Conservation (phyloP, 805 yeast species). For the Lipomyces kockii region DNA sequence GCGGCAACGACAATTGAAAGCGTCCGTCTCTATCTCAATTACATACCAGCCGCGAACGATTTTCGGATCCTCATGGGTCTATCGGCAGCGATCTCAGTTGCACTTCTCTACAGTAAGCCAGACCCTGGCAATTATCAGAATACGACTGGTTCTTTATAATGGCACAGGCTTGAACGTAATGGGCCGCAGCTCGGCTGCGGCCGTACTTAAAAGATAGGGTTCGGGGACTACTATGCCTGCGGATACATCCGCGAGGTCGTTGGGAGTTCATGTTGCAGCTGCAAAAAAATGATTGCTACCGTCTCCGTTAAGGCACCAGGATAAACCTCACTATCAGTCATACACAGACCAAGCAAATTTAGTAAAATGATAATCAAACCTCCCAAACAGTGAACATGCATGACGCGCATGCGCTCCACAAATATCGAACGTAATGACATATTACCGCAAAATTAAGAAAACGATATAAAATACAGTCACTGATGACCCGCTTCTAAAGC, state of each 20-base stretch:
- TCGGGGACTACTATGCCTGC: too few relatives aligned
- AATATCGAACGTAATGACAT: background rate
- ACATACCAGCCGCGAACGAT: constrained; percentile 41
- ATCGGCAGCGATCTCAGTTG: constrained; percentile 1
- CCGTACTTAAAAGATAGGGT: too few relatives aligned
- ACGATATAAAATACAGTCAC: background rate
- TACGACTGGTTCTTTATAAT: background rate
- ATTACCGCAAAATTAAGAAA: background rate
- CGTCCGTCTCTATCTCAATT: background rate
- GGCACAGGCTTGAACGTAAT: too few relatives aligned
- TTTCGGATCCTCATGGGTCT: constrained; percentile 41
- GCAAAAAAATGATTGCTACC: too few relatives aligned
- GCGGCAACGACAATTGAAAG: background rate
- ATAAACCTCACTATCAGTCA: background rate
- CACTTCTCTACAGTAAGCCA: background rate
- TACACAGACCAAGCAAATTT: background rate
- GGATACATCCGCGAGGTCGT: too few relatives aligned
- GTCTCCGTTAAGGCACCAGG: too few relatives aligned
- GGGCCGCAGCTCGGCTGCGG: too few relatives aligned
- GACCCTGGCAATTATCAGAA: background rate
- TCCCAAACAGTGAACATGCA: background rate
- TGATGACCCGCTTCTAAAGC: background rate
- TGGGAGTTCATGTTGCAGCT: too few relatives aligned
- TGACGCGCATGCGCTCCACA: background rate
- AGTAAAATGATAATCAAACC: background rate